Conservation (phyloP, 2,329 filamentous ascomycete species). For the Fusarium buxicola region DNA sequence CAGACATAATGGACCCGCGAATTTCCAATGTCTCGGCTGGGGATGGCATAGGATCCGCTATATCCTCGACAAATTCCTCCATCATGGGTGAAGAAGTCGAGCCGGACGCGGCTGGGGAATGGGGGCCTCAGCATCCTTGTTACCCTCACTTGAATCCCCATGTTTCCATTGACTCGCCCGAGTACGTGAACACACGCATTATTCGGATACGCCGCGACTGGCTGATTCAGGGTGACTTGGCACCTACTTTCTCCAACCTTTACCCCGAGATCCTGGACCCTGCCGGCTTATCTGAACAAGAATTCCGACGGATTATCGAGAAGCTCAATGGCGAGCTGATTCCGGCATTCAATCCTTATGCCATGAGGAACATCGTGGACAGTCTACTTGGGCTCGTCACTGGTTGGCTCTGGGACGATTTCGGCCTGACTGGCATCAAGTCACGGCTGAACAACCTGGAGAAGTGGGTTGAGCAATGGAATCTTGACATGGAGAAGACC, state of each 20-base stretch:
- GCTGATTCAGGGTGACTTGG: constrained; percentile 88
- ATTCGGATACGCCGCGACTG: constrained; percentile 94
- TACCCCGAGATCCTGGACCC: constrained; percentile 97
- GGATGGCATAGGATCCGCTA: constrained; percentile 64
- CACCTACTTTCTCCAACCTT: constrained; percentile 92
- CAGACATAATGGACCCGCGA: constrained; percentile 57
- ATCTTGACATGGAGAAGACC: constrained; percentile 73
- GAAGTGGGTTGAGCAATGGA: constrained; percentile 88
- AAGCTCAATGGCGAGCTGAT: constrained; percentile 83
- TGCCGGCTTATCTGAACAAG: constrained; percentile 81
- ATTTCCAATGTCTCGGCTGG: constrained; percentile 62
- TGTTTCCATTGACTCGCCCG: constrained; percentile 79
- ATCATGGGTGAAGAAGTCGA: constrained; percentile 74
- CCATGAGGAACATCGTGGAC: constrained; percentile 82
- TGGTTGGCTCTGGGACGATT: constrained; percentile 94
- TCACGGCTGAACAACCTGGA: constrained; percentile 77
- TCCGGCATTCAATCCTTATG: constrained; percentile 83
- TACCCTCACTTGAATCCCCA: constrained; percentile 95
- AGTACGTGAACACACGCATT: constrained; percentile 83
- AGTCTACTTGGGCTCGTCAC: constrained; percentile 82
- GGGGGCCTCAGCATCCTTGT: constrained; percentile 94
- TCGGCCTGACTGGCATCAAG: constrained; percentile 83
- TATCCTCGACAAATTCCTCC: constrained; percentile 69
- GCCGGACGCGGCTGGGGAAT: constrained; percentile 78
- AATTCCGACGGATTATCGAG: constrained; percentile 85